phyloP scores from a whole-genome alignment of 306 rosid species.

The Vigna reflexopilosa region DNA sequence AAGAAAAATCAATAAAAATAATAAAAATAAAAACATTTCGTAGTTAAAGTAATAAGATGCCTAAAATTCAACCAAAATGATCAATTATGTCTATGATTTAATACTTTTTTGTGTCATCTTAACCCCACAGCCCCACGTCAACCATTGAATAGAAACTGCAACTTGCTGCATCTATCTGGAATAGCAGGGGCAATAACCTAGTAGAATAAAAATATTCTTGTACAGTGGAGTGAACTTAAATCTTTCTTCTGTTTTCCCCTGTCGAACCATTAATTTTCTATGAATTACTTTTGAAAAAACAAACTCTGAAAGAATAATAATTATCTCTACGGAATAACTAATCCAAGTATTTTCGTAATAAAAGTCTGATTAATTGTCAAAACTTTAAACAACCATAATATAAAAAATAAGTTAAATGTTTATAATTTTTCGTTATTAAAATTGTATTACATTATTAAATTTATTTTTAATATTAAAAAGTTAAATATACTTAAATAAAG shows the following conservation, averaged over 20 bases:
- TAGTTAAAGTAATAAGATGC: not conserved
- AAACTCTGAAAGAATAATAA: not conserved
- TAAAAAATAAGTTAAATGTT: too few species aligned
- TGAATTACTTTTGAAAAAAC: not conserved
- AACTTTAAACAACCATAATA: too few species aligned
- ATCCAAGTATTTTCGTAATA: not conserved
- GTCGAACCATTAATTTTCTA: not conserved
- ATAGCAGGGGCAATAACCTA: not conserved
- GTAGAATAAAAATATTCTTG: not conserved
- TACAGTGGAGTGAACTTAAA: too few species aligned
- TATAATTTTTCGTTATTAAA: too few species aligned
- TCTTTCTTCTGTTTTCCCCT: too few species aligned
- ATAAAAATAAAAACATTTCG: too few species aligned
- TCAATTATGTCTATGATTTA: not conserved
- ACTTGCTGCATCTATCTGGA: not conserved
- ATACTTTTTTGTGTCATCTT: not conserved
- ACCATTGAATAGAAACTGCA: not conserved
- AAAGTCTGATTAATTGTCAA: not conserved
- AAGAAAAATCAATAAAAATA: too few species aligned
- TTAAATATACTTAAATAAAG: too few species aligned
- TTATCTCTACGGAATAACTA: not conserved
- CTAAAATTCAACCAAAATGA: not conserved
- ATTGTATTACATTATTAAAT: too few species aligned
- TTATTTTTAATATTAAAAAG: too few species aligned
- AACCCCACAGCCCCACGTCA: not conserved